Evolutionary conservation across 2,329 filamentous ascomycete genomes (phyloP).

Genomic region (Ampelomyces quisqualis): DNA sequence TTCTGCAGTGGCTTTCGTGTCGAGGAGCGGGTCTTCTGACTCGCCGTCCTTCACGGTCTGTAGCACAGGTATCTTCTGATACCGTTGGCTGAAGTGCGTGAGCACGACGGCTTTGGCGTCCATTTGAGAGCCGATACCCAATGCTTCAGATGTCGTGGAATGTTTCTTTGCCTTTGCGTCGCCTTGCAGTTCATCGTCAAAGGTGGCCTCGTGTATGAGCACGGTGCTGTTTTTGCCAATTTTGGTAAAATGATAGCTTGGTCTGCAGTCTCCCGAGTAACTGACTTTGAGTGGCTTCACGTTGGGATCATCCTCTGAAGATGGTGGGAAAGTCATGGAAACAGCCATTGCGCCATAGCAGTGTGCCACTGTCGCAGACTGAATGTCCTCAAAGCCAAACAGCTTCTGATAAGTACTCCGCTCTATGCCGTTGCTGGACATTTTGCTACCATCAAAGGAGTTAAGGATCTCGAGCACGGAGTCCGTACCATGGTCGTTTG

Average conservation of each 20-base stretch:
- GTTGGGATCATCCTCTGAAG: slow-evolving; percentile 11
- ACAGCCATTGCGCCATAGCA: slow-evolving; percentile 77
- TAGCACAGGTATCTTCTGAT: slow-evolving; percentile 69
- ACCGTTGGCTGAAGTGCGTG: slow-evolving; percentile 94
- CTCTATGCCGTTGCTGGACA: slow-evolving; percentile 10
- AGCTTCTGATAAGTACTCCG: slow-evolving; percentile 46
- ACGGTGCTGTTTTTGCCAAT: slow-evolving; percentile 77
- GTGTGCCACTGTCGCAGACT: slow-evolving; percentile 70
- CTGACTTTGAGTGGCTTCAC: slow-evolving; percentile 73
- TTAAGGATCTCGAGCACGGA: slow-evolving; percentile 32
- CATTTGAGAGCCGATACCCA: slow-evolving; percentile 77
- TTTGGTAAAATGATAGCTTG: slow-evolving; percentile 61
- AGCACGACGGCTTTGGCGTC: slow-evolving; percentile 75
- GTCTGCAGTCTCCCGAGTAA: slow-evolving; percentile 93
- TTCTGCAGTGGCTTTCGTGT: slow-evolving; percentile 21
- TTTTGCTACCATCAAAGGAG: too few species aligned
- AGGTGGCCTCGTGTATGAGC: slow-evolving; percentile 93
- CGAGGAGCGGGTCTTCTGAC: slow-evolving; percentile 23
- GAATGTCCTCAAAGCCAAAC: slow-evolving; percentile 66
- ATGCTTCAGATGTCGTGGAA: slow-evolving; percentile 82
- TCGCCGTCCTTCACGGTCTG: slow-evolving; percentile 42
- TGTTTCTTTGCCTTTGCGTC: slow-evolving; percentile 89
- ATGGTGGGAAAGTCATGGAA: slow-evolving; percentile 71
- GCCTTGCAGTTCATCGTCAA: slow-evolving; percentile 76
- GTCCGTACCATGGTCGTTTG: slow-evolving; percentile 19